Conservation (phyloP, 2,329 filamentous ascomycete species). For the Colletotrichum musae region DNA sequence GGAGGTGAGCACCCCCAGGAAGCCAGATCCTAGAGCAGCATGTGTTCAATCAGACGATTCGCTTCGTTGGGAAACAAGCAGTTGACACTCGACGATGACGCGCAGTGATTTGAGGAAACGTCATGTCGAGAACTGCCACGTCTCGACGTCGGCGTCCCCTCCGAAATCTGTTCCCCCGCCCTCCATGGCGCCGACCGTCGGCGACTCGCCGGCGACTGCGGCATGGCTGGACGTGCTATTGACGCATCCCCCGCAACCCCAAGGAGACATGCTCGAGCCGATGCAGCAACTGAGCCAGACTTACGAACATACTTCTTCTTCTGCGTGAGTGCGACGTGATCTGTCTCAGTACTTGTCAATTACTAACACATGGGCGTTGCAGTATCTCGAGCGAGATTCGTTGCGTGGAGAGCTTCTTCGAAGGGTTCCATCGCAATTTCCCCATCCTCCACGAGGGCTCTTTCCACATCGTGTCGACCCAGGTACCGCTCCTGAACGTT, state of each 20-base stretch:
- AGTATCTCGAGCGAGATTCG: constrained; percentile 26
- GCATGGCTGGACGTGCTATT: constrained; percentile 30
- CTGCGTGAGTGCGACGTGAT: background rate
- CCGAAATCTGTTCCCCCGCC: constrained; percentile 19
- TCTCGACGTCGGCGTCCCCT: constrained; percentile 11
- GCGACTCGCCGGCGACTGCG: constrained; percentile 19
- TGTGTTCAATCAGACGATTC: too few relatives aligned
- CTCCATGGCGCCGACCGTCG: constrained; percentile 5
- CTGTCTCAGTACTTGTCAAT: background rate
- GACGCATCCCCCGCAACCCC: constrained; percentile 19
- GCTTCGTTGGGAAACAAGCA: background rate
- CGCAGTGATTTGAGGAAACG: constrained; percentile 23
- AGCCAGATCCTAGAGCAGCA: too few relatives aligned
- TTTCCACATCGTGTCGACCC: constrained; percentile 30
- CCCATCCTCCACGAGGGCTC: constrained; percentile 22
- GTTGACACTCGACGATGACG: background rate
- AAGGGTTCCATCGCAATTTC: constrained; percentile 27
- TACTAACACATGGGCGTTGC: background rate
- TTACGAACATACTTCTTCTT: constrained; percentile 10
- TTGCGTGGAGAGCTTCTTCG: constrained; percentile 28
- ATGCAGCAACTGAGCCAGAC: constrained; percentile 10
- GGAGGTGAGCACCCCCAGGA: background rate
- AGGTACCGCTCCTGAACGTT: constrained; percentile 25
- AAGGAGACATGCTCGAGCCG: constrained; percentile 10
- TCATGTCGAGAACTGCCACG: constrained; percentile 26